phyloP scores from a whole-genome alignment of 225 moss, liverwort and hornwort genomes.

The Antitrichia curtipendula region DNA sequence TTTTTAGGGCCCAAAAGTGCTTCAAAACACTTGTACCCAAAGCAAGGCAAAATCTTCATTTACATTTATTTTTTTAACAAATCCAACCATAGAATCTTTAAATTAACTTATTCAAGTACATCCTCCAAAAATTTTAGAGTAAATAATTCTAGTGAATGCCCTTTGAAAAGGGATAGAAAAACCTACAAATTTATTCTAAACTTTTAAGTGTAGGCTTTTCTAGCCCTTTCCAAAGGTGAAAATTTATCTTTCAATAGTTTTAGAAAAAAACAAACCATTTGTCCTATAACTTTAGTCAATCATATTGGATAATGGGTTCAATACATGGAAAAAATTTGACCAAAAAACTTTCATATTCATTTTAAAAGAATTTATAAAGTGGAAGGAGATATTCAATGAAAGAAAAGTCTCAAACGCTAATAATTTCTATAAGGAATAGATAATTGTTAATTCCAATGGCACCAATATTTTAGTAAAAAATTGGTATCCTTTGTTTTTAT shows the following conservation, averaged over 20 bases:
- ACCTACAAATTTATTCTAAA: background rate
- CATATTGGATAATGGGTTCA: too few species aligned
- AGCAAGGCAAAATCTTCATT: too few species aligned
- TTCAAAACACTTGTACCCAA: too few species aligned
- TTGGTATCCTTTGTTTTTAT: background rate
- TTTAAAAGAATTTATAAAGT: too few species aligned
- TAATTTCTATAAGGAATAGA: background rate
- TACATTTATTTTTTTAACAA: too few species aligned
- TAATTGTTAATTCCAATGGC: background rate
- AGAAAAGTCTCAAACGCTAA: background rate
- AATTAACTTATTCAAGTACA: background rate
- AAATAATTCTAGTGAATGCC: rapidly evolving
- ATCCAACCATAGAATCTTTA: background rate
- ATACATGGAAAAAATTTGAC: background rate
- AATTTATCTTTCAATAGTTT: background rate
- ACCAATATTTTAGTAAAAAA: background rate
- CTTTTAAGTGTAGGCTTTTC: background rate
- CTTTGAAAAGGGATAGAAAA: background rate
- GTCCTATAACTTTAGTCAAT: too few species aligned
- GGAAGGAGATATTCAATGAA: background rate
- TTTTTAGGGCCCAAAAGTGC: too few species aligned
- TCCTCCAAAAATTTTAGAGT: background rate
- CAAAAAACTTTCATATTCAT: too few species aligned
- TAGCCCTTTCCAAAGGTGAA: background rate
- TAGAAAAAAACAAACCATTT: background rate